Percentiles rank a stretch among this genome's conserved stretches.
Conservation (phyloP, 2,329 filamentous ascomycete genomes). For the Huntiella savannae region DNA sequence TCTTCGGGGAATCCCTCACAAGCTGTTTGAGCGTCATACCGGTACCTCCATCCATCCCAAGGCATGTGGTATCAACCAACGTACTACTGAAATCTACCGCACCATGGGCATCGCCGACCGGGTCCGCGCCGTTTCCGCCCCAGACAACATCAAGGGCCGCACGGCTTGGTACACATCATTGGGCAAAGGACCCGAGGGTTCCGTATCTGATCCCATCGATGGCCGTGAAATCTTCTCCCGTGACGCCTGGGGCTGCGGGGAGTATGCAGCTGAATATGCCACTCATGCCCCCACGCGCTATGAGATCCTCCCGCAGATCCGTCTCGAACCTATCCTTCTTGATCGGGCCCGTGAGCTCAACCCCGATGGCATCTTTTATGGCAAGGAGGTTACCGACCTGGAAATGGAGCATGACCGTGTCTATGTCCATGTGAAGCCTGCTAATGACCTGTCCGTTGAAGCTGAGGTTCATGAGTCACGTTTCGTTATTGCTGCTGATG, state of each 20-base stretch:
- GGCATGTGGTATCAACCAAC: slow-evolving; percentile 7
- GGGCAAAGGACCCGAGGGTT: background rate
- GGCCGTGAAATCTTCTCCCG: slow-evolving; percentile 1
- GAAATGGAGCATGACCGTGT: background rate
- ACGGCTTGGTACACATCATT: slow-evolving; percentile 7
- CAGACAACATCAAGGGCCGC: slow-evolving; percentile 8
- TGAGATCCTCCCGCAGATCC: slow-evolving; percentile 9
- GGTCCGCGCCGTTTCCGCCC: slow-evolving; percentile 1
- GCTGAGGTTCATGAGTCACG: background rate
- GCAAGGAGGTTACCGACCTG: slow-evolving; percentile 5
- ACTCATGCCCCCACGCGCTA: slow-evolving; percentile 2
- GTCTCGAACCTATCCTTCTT: slow-evolving; percentile 4
- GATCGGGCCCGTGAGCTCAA: slow-evolving; percentile 5
- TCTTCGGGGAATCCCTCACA: slow-evolving; percentile 4
- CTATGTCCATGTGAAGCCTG: background rate
- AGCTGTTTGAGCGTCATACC: slow-evolving; percentile 5
- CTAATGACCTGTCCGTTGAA: background rate
- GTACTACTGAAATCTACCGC: slow-evolving; percentile 5
- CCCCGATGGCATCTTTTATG: slow-evolving; percentile 5
- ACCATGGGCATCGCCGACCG: slow-evolving; percentile 4
- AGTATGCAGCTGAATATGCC: slow-evolving; percentile 5
- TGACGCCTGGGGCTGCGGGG: slow-evolving; percentile 6
- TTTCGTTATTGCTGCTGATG: slow-evolving; percentile 5
- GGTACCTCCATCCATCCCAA: slow-evolving; percentile 7
- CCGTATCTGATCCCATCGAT: background rate